Base-by-base conservation (phyloP, 352 stramenopile species). In the Phytophthora aleatoria region DNA sequence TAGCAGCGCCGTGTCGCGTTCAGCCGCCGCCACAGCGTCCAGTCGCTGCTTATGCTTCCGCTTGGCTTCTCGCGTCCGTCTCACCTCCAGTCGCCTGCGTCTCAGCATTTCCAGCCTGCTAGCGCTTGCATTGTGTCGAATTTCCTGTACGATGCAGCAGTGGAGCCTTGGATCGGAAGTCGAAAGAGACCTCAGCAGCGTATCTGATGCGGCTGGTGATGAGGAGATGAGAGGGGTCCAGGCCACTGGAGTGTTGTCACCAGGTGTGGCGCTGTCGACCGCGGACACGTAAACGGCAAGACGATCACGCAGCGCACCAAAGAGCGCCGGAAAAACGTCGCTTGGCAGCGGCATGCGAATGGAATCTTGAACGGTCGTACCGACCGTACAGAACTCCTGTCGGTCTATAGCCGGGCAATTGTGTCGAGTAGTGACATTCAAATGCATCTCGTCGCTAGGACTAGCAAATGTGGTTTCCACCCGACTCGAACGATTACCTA, bases 261-360 rank as follows among this genome's bases (percentile, higher is more conserved):
- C 33, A 16, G 5, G 16, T 30, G 33, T 31, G 30, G 10, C 11
- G 16, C 5, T 47, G 35, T 35, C 36, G 10, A 45, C 20, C 5
- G 16, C 12, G 20, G 39, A 15, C 33, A 44, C 47, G 3, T 39
- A 26, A 28, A n/a, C 31, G 35, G 42, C 26, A 26, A 71, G 50
- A 45, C 51, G 64, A 31, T 42, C 27, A n/a, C 64, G 57, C 27
- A 72, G 45, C 13, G 51, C 44, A 3, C 16, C 24, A 33, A 72
- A 72, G 20, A 72, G 58, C 57, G 45, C 48, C 9, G 57, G 64
- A 30, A 71, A 71, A 26, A 62, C 38, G 33, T 50, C 63, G 30
- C 44, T 63, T 16, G 61, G 35, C 27, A 44, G 48, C 20, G 39
- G 27, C 61, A 61, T 62, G 31, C 41, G 15, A 20, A 11, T 9